Percentiles rank a stretch among this genome's conserved stretches.
phyloP scores from a whole-genome alignment of 2,329 filamentous ascomycete genomes.

The Rhexocercosporidium sp. region DNA sequence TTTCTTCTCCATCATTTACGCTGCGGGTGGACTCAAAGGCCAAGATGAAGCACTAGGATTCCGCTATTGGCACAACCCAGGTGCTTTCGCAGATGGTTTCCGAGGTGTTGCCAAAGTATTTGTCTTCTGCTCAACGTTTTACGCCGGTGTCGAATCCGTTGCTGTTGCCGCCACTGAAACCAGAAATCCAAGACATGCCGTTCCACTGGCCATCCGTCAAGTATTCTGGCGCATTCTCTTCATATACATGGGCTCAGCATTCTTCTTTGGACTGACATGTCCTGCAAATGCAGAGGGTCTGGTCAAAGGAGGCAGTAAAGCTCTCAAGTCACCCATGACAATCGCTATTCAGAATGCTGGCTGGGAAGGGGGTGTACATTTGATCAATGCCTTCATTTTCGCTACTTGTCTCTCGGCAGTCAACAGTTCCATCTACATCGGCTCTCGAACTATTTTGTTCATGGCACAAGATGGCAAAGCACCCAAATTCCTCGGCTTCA shows the following conservation, averaged over 20 bases:
- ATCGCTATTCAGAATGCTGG: conserved; percentile 76
- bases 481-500: conserved; percentile 70
- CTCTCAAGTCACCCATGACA: conserved; percentile 74
- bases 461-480: conserved; percentile 78
- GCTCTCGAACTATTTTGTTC: conserved; percentile 74
- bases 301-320: conserved; percentile 63
- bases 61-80: conserved; percentile 73
- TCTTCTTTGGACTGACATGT: conserved; percentile 78
- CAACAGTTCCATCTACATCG: conserved; percentile 80
- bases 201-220: conserved; percentile 75
- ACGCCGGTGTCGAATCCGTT: conserved; percentile 68
- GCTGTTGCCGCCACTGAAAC: conserved; percentile 61
- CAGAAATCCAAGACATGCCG: conserved; percentile 51
- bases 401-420: conserved; percentile 73
- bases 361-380: conserved; percentile 73
- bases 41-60: conserved; percentile 64
- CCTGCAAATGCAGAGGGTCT: conserved; percentile 70
- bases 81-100: conserved; percentile 73
- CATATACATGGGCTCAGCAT: conserved; percentile 79
- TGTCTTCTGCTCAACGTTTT: conserved; percentile 73
- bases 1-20: conserved; percentile 75
- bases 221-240: conserved; percentile 92
- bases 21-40: conserved; percentile 68
- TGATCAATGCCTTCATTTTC: conserved; percentile 80
- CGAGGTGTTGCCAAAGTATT: conserved; percentile 69